These are phyloP conservation scores for Neospermospora avenae DNA, from an alignment of 2,329 filamentous ascomycete species.

Conservation along the genomic window DNA sequence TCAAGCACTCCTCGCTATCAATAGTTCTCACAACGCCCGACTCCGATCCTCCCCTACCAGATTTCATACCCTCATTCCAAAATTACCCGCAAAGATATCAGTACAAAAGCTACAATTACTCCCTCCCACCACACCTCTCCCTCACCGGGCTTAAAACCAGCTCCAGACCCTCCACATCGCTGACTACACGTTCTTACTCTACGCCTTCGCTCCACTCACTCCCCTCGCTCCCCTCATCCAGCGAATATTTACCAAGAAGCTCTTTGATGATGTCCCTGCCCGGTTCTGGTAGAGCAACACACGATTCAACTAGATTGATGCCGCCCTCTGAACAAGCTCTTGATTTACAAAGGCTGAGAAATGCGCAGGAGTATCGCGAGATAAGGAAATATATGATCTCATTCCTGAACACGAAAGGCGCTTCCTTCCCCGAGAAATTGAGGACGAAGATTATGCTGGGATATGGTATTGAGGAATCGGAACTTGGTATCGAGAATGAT, in stretches of 20 bases:
- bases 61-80: neutral
- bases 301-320: conserved; percentile 22
- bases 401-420: conserved; percentile 27
- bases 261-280: neutral
- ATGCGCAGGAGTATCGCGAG: conserved; percentile 24
- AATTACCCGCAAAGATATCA: neutral
- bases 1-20: conserved; percentile 19
- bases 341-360: conserved; percentile 6
- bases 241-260: neutral
- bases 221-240: no score
- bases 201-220: neutral
- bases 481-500: conserved; percentile 20
- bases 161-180: neutral
- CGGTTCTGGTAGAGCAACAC: no score
- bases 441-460: conserved; percentile 25
- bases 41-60: neutral
- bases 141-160: neutral
- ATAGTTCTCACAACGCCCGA: conserved; percentile 29
- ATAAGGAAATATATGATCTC: conserved; percentile 26
- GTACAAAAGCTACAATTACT: neutral
- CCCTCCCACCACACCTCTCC: neutral
- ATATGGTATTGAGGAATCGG: conserved; percentile 25
- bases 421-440: conserved; percentile 23
- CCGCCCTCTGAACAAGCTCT: conserved; percentile 20
- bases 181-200: neutral